Evolutionary conservation across 495 filamentous ascomycete species (phyloP).

Genomic region (Talaromyces wortmannii): DNA sequence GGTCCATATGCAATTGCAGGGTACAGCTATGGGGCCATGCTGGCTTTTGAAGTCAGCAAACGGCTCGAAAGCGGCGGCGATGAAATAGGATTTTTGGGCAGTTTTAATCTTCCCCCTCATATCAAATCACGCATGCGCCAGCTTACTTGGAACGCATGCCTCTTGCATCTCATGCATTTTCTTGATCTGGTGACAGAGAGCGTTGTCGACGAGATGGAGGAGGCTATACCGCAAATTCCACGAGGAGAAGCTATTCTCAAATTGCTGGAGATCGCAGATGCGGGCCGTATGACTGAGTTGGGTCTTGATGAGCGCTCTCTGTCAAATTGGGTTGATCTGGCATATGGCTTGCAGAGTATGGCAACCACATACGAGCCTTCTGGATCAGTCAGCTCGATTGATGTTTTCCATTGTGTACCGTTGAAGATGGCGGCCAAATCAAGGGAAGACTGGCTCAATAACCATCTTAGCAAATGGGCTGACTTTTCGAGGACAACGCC

Average conservation of each 20-base stretch:
- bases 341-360: conserved; percentile 35
- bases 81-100: conserved; percentile 18
- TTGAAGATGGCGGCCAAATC: conserved; percentile 27
- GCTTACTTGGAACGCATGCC: conserved; percentile 35
- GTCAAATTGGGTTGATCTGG: conserved; percentile 32
- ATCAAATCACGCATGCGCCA: conserved; percentile 45
- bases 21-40: conserved; percentile 46
- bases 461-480: conserved; percentile 34
- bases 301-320: conserved; percentile 21
- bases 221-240: conserved; percentile 6
- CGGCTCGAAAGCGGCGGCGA: conserved; percentile 26
- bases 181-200: conserved; percentile 34
- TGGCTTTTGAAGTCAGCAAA: conserved; percentile 51
- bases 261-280: conserved; percentile 18
- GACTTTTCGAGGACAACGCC: conserved; percentile 23
- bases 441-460: conserved; percentile 34
- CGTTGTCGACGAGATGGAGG: conserved; percentile 13
- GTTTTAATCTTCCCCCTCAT: conserved; percentile 39
- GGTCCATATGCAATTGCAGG: conserved; percentile 54
- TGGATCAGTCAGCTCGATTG: conserved; percentile 32
- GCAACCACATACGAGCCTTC: conserved; percentile 44
- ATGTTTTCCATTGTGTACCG: conserved; percentile 43
- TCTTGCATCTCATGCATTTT: conserved; percentile 45
- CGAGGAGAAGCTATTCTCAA: conserved; percentile 15
- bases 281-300: conserved; percentile 26